These are phyloP conservation scores for Salvia miltiorrhiza DNA, from an alignment of 257 asterid species.

Conservation along the genomic window DNA sequence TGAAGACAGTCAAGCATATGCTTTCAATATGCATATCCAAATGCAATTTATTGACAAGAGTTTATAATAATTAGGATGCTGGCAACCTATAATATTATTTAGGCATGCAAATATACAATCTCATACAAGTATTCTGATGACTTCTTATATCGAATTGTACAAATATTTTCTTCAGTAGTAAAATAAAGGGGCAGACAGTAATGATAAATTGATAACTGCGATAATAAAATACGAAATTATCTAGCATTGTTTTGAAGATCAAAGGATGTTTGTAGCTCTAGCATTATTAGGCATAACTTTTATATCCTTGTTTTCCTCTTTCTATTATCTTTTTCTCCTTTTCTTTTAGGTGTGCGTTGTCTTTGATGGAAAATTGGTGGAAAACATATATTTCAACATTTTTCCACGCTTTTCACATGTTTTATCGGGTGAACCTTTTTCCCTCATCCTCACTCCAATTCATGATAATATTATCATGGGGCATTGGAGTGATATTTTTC, in stretches of 20 bases:
- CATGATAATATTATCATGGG: no score
- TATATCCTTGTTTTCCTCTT: neutral
- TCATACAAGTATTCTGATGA: neutral
- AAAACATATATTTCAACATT: no score
- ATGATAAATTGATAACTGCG: neutral
- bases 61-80: neutral
- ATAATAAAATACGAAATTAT: neutral
- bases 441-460: no score
- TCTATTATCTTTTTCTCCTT: neutral
- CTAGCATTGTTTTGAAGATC: neutral
- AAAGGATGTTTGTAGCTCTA: neutral
- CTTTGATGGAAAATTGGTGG: no score
- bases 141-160: neutral
- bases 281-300: neutral
- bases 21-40: neutral
- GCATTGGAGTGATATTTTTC: no score
- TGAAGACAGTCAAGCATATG: conserved; percentile 28
- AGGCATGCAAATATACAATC: neutral
- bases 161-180: neutral
- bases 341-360: no score
- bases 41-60: neutral
- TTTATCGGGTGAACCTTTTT: no score
- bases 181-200: neutral
- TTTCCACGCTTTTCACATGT: no score
- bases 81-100: neutral